Percentiles rank a stretch among this genome's conserved stretches.
phyloP scores from a whole-genome alignment of 1,139 yeast genomes.

The Blastobotrys petasosporus region DNA sequence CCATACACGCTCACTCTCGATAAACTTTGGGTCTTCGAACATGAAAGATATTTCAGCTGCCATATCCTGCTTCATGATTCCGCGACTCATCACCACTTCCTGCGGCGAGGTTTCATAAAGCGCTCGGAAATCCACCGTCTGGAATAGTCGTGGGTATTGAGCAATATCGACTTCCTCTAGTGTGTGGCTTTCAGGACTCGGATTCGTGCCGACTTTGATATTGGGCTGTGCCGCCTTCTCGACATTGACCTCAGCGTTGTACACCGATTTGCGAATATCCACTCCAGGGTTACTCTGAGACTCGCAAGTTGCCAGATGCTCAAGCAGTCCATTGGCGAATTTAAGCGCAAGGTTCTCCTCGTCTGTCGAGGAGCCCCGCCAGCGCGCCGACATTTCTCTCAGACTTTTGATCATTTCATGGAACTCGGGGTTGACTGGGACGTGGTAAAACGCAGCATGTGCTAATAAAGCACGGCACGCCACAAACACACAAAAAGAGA shows the following conservation, averaged over 20 bases:
- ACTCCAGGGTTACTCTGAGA: not conserved
- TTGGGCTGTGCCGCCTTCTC: not conserved
- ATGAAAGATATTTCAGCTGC: slow-evolving; percentile 1
- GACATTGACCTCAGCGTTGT: not conserved
- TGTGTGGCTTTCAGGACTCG: not conserved
- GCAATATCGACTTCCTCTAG: slow-evolving; percentile 2
- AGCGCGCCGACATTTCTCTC: slow-evolving; percentile 18
- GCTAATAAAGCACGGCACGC: slow-evolving; percentile 21
- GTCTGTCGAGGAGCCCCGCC: slow-evolving; percentile 18
- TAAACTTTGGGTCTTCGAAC: slow-evolving; percentile 7
- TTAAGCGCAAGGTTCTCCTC: slow-evolving; percentile 10
- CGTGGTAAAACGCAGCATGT: slow-evolving; percentile 15
- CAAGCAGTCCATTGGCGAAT: slow-evolving; percentile 10
- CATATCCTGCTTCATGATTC: not conserved
- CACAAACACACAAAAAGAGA: slow-evolving; percentile 21
- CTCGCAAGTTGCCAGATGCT: not conserved
- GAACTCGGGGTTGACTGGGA: slow-evolving; percentile 16
- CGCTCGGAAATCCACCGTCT: slow-evolving; percentile 1
- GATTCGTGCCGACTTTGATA: not conserved
- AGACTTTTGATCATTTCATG: slow-evolving; percentile 17
- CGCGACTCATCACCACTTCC: not conserved
- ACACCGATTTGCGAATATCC: not conserved
- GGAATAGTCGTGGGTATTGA: slow-evolving; percentile 2
- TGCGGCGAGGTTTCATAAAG: not conserved
- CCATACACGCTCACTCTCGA: slow-evolving; percentile 9